Evolutionary conservation across 306 rosid species (phyloP).

Genomic region (Erythrophleum fordii): DNA sequence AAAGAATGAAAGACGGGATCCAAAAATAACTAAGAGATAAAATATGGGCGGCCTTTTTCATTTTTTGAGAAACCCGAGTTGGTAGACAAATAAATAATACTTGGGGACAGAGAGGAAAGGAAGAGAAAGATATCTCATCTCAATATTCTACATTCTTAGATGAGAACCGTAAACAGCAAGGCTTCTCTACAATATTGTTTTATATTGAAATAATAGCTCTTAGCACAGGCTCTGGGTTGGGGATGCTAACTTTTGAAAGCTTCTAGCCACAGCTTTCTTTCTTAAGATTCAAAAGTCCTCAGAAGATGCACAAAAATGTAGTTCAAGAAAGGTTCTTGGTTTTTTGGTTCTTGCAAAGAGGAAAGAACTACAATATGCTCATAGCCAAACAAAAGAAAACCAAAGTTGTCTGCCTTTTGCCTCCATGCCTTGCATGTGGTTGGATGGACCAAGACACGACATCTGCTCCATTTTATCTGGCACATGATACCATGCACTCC

Average conservation of each 20-base stretch:
- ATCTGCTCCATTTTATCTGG: too few species aligned
- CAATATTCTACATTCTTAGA: background rate
- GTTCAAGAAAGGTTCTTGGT: too few species aligned
- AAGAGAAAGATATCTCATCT: background rate
- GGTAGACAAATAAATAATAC: background rate
- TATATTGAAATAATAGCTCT: background rate
- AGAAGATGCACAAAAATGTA: too few species aligned
- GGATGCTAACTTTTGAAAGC: background rate
- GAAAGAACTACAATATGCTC: too few species aligned
- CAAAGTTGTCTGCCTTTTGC: too few species aligned
- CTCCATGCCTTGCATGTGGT: too few species aligned
- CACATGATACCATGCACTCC: background rate
- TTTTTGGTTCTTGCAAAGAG: too few species aligned
- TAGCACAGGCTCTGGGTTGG: background rate
- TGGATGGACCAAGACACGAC: too few species aligned
- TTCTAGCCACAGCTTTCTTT: background rate
- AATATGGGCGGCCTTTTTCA: background rate
- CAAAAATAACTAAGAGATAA: background rate
- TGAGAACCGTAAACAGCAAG: background rate
- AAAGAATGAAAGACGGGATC: background rate
- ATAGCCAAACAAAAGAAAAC: too few species aligned
- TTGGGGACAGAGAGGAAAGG: background rate
- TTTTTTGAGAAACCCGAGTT: background rate
- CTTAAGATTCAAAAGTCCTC: too few species aligned
- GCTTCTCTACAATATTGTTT: background rate